A percentile compares a stretch with the other conserved stretches of the same genome.
phyloP scores from a whole-genome alignment of 805 yeast genomes.

The Deakozyma indianensis region DNA sequence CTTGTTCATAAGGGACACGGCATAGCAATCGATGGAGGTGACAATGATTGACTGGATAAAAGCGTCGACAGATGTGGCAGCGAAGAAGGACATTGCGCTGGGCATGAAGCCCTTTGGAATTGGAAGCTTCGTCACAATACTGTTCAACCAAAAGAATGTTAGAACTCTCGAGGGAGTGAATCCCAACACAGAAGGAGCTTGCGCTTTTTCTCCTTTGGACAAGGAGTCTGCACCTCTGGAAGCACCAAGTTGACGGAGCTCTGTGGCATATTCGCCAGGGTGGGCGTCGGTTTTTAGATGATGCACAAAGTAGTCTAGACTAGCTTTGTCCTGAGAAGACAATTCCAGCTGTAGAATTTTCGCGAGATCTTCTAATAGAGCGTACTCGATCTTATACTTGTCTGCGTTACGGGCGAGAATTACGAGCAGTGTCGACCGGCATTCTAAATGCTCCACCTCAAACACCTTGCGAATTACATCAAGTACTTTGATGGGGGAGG shows the following conservation, averaged over 20 bases:
- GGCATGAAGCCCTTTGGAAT: background rate
- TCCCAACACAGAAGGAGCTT: background rate
- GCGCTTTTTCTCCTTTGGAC: background rate
- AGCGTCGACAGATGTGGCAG: background rate
- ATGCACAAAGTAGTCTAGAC: background rate
- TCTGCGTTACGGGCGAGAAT: background rate
- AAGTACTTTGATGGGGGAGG: background rate
- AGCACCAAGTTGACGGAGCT: background rate
- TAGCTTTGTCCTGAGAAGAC: background rate
- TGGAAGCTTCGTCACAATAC: background rate
- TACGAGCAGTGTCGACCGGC: background rate
- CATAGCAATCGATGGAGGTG: constrained; percentile 30
- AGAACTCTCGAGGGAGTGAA: background rate
- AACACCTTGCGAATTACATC: background rate
- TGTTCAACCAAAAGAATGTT: background rate
- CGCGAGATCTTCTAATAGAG: background rate
- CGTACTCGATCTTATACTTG: background rate
- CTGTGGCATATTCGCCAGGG: background rate
- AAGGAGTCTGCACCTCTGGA: background rate
- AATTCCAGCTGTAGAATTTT: background rate
- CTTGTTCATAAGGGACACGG: constrained; percentile 25
- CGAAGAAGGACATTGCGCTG: background rate
- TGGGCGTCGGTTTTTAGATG: background rate
- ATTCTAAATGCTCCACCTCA: background rate
- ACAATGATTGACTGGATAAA: constrained; percentile 20